Evolutionary conservation across 2,329 filamentous ascomycete species (phyloP).

Genomic region (Fusarium illudens): DNA sequence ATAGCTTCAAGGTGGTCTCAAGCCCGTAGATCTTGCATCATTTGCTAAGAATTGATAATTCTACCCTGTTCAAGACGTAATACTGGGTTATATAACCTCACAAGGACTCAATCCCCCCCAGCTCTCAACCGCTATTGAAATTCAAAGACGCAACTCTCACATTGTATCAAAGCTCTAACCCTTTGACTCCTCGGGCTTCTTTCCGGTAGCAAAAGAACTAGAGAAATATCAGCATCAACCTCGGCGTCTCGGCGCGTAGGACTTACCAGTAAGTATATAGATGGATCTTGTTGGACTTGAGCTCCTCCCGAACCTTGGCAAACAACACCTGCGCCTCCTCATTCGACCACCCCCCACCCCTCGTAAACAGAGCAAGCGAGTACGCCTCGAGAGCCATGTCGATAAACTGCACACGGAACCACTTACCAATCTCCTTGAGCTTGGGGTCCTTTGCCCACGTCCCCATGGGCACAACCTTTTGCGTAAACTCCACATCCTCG

Average conservation of each 20-base stretch:
- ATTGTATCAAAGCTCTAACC: neutral
- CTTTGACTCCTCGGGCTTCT: neutral
- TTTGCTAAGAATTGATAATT: neutral
- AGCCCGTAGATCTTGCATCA: neutral
- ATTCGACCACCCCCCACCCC: slow-evolving; percentile 32
- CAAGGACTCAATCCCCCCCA: neutral
- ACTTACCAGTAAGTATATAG: slow-evolving; percentile 38
- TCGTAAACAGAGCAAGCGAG: slow-evolving; percentile 37
- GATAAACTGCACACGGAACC: slow-evolving; percentile 32
- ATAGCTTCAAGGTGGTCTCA: neutral
- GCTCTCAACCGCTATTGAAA: neutral
- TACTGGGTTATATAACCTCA: neutral
- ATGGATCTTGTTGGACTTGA: slow-evolving; percentile 39
- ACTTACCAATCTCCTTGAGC: slow-evolving; percentile 47
- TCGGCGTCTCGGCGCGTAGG: neutral
- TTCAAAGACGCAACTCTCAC: neutral
- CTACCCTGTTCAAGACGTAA: neutral
- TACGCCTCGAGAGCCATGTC: slow-evolving; percentile 34
- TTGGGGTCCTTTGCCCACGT: slow-evolving; percentile 53
- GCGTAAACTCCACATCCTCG: slow-evolving; percentile 38
- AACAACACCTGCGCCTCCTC: slow-evolving; percentile 39
- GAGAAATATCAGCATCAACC: neutral
- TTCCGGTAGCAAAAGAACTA: slow-evolving; percentile 2
- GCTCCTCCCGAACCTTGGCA: slow-evolving; percentile 35
- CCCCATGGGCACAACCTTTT: slow-evolving; percentile 49